Percentiles rank a stretch among this genome's conserved stretches.
phyloP scores from a whole-genome alignment of 73 alveolate genomes.

The Tetrahymena malaccensis region DNA sequence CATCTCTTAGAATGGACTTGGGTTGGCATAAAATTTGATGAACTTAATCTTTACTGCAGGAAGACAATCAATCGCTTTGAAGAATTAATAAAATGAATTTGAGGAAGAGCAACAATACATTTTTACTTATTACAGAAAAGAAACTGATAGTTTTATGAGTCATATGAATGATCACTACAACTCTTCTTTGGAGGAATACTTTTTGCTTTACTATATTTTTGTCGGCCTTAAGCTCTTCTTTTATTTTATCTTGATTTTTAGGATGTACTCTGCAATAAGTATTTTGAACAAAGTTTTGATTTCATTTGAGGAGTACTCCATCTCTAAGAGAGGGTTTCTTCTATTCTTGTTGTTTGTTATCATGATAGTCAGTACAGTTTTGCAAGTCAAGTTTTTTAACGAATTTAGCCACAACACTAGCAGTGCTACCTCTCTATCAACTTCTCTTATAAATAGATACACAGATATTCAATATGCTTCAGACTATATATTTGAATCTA shows the following conservation, averaged over 20 bases:
- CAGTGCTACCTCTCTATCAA: not conserved
- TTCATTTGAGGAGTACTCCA: not conserved
- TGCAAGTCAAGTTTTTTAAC: not conserved
- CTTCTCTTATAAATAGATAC: not conserved
- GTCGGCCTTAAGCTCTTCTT: not conserved
- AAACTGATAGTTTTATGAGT: not conserved
- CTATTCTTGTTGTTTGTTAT: not conserved
- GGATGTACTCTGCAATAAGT: not conserved
- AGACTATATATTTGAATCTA: not conserved
- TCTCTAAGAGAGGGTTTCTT: not conserved
- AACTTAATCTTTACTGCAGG: not conserved
- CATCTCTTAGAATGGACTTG: not conserved
- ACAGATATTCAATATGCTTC: not conserved
- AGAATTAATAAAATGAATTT: not conserved
- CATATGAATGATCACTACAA: not conserved
- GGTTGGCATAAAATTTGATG: not conserved
- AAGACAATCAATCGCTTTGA: not conserved
- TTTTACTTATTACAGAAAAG: not conserved
- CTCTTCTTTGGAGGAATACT: not conserved
- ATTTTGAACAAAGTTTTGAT: not conserved
- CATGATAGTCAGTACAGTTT: not conserved
- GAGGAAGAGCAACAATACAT: not conserved
- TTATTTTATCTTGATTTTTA: not conserved
- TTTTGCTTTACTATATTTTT: not conserved
- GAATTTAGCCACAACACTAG: not conserved